Base-by-base conservation (phyloP, 768 basidiomycete genomes). In the Lactarius trivialis region DNA sequence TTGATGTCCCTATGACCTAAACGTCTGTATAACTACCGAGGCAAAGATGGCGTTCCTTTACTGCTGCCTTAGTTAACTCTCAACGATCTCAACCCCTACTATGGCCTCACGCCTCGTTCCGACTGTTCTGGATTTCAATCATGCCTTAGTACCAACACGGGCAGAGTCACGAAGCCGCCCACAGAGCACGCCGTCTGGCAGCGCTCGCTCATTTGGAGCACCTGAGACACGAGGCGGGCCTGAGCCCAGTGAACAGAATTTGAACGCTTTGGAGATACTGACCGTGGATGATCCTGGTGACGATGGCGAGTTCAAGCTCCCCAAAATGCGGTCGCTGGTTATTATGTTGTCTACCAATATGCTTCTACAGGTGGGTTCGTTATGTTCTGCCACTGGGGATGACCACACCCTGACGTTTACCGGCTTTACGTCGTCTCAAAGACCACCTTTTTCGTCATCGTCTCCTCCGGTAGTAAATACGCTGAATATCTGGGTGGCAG, bases 371-470 rank as follows among this genome's bases (percentile, higher is more conserved):
- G 82, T 82, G 56, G 7, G 73, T 57, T 9, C 15, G 24, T n/a
- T 41, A 1, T 56, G 28, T 11, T 24, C 19, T n/a, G n/a, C n/a
- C n/a, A n/a, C n/a, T 60, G 15, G 2, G 21, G 12, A 48, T 48
- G 21, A 14, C 6, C 45, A 24, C 24, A 14, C 11, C n/a, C 24
- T 48, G 15, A 28, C 19, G 33, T 30, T 24, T 36, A 50, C 32
- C 33, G 15, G 24, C 19, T 39, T 15, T 30, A 28, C 19, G 37
- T 37, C n/a, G 7, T 12, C 37, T n/a, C 12, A n/a, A 58, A 88
- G 87, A 69, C 85, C 5, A 81, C 84, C 0, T 88, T 88, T 73
- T 89, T 86, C 71, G 81, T 87, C 60, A 76, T 86, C 45, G 82
- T 89, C 4, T 84, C 86, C 2, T 85, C 86, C 1, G 82, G 85